A percentile compares a stretch with the other conserved stretches of the same genome.
These are phyloP conservation scores for Arabidopsis hybrid DNA, from an alignment of 441 rosid genomes.

Conservation along the genomic window DNA sequence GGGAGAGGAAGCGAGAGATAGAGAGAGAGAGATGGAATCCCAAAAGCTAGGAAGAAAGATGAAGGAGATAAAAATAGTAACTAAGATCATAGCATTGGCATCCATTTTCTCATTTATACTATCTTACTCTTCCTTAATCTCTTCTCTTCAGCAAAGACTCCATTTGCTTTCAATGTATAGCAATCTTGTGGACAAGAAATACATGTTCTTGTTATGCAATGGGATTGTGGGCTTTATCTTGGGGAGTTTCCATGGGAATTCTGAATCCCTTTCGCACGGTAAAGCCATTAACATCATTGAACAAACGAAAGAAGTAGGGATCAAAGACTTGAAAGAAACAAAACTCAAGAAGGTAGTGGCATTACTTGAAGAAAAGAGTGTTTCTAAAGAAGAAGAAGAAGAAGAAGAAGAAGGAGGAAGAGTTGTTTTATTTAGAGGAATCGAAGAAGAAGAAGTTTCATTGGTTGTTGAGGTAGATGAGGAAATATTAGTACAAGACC, in stretches of 20 bases:
- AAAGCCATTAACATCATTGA: slow-evolving; percentile 7
- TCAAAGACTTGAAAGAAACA: slow-evolving; percentile 11
- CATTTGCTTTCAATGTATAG: slow-evolving; percentile 31
- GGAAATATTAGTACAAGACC: slow-evolving; percentile 34
- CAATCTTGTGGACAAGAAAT: slow-evolving; percentile 57
- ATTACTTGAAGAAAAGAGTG: slow-evolving; percentile 22
- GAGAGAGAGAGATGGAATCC: slow-evolving; percentile 16
- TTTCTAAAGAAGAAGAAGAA: slow-evolving; percentile 22
- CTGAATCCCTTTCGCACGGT: slow-evolving; percentile 33
- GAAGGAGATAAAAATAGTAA: slow-evolving; percentile 35
- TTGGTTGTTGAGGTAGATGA: slow-evolving; percentile 34
- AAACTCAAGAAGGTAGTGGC: slow-evolving; percentile 31
- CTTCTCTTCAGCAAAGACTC: slow-evolving; percentile 41
- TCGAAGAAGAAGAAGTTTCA: slow-evolving; percentile 2
- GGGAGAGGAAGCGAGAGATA: background rate
- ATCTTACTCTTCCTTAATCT: slow-evolving; percentile 47
- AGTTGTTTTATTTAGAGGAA: slow-evolving; percentile 8
- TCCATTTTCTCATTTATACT: slow-evolving; percentile 53
- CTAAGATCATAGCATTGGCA: slow-evolving; percentile 46
- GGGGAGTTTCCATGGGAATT: slow-evolving; percentile 53
- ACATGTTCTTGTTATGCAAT: slow-evolving; percentile 80
- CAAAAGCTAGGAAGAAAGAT: slow-evolving; percentile 23
- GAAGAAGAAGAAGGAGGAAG: background rate
- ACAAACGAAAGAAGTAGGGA: slow-evolving; percentile 16
- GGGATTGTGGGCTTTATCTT: slow-evolving; percentile 69